A percentile compares a stretch with the other conserved stretches of the same genome.
Evolutionary conservation across 2,329 filamentous ascomycete species (phyloP).

Genomic region (Diaporthe sp.): DNA sequence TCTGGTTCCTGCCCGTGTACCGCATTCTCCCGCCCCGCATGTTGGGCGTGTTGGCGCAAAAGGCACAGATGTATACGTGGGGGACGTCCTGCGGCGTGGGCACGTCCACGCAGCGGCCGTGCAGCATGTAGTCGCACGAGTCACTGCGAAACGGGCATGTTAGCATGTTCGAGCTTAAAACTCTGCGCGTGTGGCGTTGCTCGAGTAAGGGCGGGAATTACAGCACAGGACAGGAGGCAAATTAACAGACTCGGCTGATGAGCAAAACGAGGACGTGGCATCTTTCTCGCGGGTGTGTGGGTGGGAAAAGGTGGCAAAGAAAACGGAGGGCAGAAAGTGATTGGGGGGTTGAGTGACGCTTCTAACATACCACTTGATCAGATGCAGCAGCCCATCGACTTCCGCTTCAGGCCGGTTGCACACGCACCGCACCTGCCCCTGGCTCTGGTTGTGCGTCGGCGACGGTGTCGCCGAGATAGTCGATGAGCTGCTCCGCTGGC

Average conservation of each 20-base stretch:
- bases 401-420: conserved; percentile 62
- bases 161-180: conserved; percentile 26
- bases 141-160: conserved; percentile 58
- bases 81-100: conserved; percentile 63
- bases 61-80: conserved; percentile 74
- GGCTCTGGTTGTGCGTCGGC: conserved; percentile 50
- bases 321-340: not conserved
- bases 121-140: conserved; percentile 75
- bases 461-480: conserved; percentile 66
- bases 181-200: not conserved
- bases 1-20: conserved; percentile 54
- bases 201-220: not conserved
- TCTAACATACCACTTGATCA: conserved; percentile 73
- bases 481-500: conserved; percentile 48
- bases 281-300: not conserved
- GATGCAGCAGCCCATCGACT: conserved; percentile 63
- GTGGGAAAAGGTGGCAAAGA: not conserved
- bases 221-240: not conserved
- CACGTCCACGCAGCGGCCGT: conserved; percentile 74
- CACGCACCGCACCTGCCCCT: conserved; percentile 67
- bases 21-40: conserved; percentile 63
- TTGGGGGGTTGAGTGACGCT: not conserved
- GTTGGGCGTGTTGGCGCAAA: conserved; percentile 72
- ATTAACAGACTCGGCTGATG: not conserved
- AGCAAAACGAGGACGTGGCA: not conserved